These are phyloP conservation scores for Talaromyces sp. DNA, from an alignment of 2,329 filamentous ascomycete species.

Conservation along the genomic window DNA sequence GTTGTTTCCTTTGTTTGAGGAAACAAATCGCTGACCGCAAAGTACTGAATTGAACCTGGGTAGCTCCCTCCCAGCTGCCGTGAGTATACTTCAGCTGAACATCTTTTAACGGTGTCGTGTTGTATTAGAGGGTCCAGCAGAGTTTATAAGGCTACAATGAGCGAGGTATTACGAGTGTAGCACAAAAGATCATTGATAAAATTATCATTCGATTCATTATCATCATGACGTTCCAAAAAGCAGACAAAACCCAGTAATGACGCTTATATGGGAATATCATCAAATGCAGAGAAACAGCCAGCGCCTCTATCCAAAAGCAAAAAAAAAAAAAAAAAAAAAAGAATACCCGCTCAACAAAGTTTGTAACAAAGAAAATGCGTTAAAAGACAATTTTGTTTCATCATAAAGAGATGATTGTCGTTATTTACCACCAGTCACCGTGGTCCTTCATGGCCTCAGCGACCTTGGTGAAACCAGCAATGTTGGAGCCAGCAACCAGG, in stretches of 20 bases:
- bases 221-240: conserved; percentile 24
- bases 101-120: too few species aligned
- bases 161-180: too few species aligned
- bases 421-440: conserved; percentile 80
- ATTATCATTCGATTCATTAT: conserved; percentile 30
- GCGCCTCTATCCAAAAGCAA: conserved; percentile 40
- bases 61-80: too few species aligned
- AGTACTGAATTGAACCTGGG: too few species aligned
- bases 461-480: conserved; percentile 97
- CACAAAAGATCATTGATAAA: conserved; percentile 1
- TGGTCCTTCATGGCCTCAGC: conserved; percentile 92
- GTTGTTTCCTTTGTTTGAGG: too few species aligned
- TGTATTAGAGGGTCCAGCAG: too few species aligned
- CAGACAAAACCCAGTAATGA: conserved; percentile 17
- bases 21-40: too few species aligned
- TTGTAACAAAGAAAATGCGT: conserved; percentile 28
- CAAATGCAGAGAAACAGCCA: conserved; percentile 30
- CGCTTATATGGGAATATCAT: conserved; percentile 30
- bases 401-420: neutral
- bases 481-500: conserved; percentile 91
- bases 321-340: too few species aligned
- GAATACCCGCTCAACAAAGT: conserved; percentile 25
- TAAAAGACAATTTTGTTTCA: conserved; percentile 1
- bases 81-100: too few species aligned
- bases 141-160: too few species aligned